phyloP scores from a whole-genome alignment of 768 basidiomycete genomes.

The Termitomyces sp. region DNA sequence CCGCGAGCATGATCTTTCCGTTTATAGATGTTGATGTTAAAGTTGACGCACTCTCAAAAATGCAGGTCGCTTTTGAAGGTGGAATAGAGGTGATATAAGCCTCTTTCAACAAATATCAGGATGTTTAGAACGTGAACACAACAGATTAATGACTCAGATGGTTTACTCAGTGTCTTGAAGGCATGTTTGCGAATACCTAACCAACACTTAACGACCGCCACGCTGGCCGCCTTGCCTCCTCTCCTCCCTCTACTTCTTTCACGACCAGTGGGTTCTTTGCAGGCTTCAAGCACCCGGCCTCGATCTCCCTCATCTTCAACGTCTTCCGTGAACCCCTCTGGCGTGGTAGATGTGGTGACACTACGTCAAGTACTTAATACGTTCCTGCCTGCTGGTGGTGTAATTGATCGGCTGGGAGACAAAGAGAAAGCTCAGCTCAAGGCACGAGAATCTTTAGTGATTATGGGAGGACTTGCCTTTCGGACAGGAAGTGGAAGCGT shows the following conservation, averaged over 20 bases:
- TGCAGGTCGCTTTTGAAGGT: conserved; percentile 70
- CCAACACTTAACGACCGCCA: conserved; percentile 75
- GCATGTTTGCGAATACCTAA: conserved; percentile 74
- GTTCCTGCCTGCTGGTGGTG: conserved; percentile 69
- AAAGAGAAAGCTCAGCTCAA: conserved; percentile 67
- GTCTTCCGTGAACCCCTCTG: conserved; percentile 35
- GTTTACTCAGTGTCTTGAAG: conserved; percentile 64
- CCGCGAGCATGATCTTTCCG: conserved; percentile 6
- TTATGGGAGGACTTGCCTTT: conserved; percentile 69
- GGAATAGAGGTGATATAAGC: conserved; percentile 52
- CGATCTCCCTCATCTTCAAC: conserved; percentile 51
- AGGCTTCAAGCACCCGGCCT: conserved; percentile 23
- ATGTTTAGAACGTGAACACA: conserved; percentile 3
- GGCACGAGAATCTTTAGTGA: conserved; percentile 71
- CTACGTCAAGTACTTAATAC: conserved; percentile 65
- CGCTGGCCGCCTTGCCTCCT: conserved; percentile 62
- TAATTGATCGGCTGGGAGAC: conserved; percentile 83
- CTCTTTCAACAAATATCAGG: background rate
- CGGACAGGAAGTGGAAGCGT: conserved; percentile 41
- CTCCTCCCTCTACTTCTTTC: conserved; percentile 59
- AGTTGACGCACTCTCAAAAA: conserved; percentile 74
- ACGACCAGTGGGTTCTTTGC: conserved; percentile 23
- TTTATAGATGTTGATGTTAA: conserved; percentile 69
- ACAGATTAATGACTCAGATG: conserved; percentile 71
- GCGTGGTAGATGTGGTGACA: conserved; percentile 44